Evolutionary conservation across 228 moss, liverwort and hornwort genomes (phyloP).

Genomic region (Sphagnum magellanicum): DNA sequence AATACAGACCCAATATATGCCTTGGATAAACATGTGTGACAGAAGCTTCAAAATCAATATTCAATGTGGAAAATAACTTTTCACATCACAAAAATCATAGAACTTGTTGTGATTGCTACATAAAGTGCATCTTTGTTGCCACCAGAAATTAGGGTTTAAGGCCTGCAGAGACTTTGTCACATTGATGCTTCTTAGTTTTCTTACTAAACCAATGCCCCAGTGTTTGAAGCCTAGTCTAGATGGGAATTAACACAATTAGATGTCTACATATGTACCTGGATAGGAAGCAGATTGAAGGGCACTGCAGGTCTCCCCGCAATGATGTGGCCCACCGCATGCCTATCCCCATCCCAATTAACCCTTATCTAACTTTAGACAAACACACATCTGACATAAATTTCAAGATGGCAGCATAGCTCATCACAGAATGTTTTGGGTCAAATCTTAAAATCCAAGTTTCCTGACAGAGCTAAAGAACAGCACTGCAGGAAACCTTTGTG

Average conservation of each 20-base stretch:
- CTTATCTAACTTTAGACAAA: neutral
- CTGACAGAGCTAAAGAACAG: neutral
- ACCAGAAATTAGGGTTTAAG: too few species aligned
- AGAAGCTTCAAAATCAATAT: too few species aligned
- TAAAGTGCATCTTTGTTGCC: too few species aligned
- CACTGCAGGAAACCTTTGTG: neutral
- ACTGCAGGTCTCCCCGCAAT: constrained; percentile 65
- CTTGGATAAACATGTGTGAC: too few species aligned
- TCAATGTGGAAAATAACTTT: too few species aligned
- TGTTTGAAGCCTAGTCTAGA: too few species aligned
- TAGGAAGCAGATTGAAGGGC: constrained; percentile 33
- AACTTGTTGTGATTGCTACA: too few species aligned
- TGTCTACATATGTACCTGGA: constrained; percentile 18
- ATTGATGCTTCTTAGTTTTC: too few species aligned
- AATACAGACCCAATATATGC: neutral
- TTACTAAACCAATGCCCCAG: too few species aligned
- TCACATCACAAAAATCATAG: too few species aligned
- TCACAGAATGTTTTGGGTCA: neutral
- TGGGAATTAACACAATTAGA: neutral
- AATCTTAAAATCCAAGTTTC: constrained; percentile 4
- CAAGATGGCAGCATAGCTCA: neutral
- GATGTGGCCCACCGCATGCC: constrained; percentile 46
- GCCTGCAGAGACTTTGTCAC: too few species aligned
- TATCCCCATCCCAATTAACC: constrained; percentile 1
- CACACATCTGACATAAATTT: neutral